Percentiles rank a stretch among this genome's conserved stretches.
Evolutionary conservation across 176 grass and related monocot species (phyloP).

Genomic region (Pharus latifolius): DNA sequence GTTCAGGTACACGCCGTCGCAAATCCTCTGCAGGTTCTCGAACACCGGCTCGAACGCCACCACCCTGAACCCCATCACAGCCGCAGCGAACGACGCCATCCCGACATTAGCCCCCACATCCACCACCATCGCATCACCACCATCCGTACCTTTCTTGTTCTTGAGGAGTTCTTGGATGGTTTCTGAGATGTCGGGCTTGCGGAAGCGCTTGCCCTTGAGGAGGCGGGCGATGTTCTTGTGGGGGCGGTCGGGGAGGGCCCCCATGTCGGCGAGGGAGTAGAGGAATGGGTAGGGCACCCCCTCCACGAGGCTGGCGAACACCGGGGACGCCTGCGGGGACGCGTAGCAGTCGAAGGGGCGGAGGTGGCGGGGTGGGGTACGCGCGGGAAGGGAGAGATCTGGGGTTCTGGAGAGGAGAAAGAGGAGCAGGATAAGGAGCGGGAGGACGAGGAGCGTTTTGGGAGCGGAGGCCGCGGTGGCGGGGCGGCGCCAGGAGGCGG

Average conservation of each 20-base stretch:
- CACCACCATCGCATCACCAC: constrained; percentile 38
- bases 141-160: constrained; percentile 19
- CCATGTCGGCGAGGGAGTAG: constrained; percentile 82
- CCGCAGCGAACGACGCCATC: constrained; percentile 78
- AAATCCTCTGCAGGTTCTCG: constrained; percentile 84
- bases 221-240: constrained; percentile 81
- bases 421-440: constrained; percentile 33
- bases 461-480: neutral
- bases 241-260: constrained; percentile 51
- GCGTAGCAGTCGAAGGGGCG: constrained; percentile 69
- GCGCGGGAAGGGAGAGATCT: constrained; percentile 16
- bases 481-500: neutral
- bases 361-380: neutral
- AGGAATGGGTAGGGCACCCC: constrained; percentile 67
- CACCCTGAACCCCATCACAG: constrained; percentile 79
- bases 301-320: constrained; percentile 84
- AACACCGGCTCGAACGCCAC: constrained; percentile 77
- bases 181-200: constrained; percentile 73
- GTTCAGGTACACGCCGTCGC: constrained; percentile 68
- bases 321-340: constrained; percentile 71
- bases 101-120: constrained; percentile 89
- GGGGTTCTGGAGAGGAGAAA: constrained; percentile 29
- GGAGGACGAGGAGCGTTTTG: constrained; percentile 4
- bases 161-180: constrained; percentile 61
- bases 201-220: constrained; percentile 76